Base-by-base conservation (phyloP, 2,329 filamentous ascomycete genomes). In the Parastagonospora avenae region DNA sequence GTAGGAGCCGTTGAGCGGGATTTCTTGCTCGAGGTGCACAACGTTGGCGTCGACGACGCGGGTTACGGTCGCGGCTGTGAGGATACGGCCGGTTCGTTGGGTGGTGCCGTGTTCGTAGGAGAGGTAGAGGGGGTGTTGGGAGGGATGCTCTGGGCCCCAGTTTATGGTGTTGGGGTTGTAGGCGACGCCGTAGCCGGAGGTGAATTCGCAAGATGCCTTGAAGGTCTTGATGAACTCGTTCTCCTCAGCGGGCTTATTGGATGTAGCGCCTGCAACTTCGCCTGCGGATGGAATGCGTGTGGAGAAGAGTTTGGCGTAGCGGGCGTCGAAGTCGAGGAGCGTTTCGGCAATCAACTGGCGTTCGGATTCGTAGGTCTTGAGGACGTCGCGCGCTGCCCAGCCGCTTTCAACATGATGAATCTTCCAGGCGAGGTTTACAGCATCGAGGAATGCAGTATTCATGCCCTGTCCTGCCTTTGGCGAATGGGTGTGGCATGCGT, bases 381-480 rank as follows among this genome's bases (percentile, higher is more conserved):
- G 82, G 14, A 94, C 80, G 2, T 84, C 83, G 54, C 90, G 87
- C 28, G 86, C 77, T 1, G 91, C 90, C 60, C 96, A 90, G 10
- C 91, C 91, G 24, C 82, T 81, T 70, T 96, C 92, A 8, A 97
- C 93, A 31, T 90, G 86, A 70, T 96, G 92, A 44, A 97, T 90
- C 78, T 97, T 97, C 92, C 92, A 97, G 7, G 92, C 92, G 35
- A 97, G 80, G 73, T 97, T 97, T 53, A 91, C 84, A 0, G 91
- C 91, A 64, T 81, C 79, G 41, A 81, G 73, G 74, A 83, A 82
- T 16, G 83, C 79, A 57, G 82, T 84, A 75, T 84, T 84, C 81
- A 83, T 86, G 50, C 84, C 84, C 63, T 87, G 84, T 12, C 84
- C 84, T 11, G 84, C 84, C 72, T 87, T 87, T 47, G 84, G 84